Evolutionary conservation across 371 early-diverging fungal genomes (phyloP), one percentile per base, ranked within the genome.

Genomic region (Hamiltosporidium tvaerminnensis): DNA sequence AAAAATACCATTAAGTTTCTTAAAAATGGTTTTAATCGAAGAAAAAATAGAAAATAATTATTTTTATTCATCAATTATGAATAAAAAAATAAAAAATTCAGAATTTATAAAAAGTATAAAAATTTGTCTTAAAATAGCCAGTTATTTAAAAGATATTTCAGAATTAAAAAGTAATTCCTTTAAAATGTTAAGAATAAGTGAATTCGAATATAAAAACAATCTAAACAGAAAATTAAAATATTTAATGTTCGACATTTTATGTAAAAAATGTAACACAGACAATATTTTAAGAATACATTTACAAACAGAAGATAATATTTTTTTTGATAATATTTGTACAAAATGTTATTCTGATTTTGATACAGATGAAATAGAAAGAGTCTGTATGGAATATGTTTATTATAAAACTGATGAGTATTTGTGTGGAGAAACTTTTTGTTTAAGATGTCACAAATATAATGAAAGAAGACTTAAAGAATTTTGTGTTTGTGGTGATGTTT

Each of bases 401-500:
- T 14, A 55, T 10, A 33, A 12, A 23, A 10, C 33, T 4, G 23
- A 10, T 4, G n/a, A n/a, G 4, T 10, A 49, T 10, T 49, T 62
- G 16, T 2, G 31, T 12, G 35, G 64, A 10, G 64, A 69, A 30
- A 44, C n/a, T 14, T 61, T 33, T 41, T 69, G 74, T 49, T 34
- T n/a, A 31, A 64, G 35, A 36, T 73, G 74, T 58, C 56, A 33
- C 2, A 38, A 5, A 41, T 31, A 48, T 33, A 64, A 63, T 30
- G 67, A 73, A 35, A 58, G 47, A 56, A 69, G 34, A 50, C 54
- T 69, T 33, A 53, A 48, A 1, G 65, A 61, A 5, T 44, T 61
- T 36, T 73, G 74, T 47, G 31, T 35, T 2, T 73, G 74, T 65
- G 74, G 74, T 10, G 74, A 23, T 23, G 23, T 23, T 23, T 23